Evolutionary conservation across 306 rosid species (phyloP).

Genomic region (Senna siamea): DNA sequence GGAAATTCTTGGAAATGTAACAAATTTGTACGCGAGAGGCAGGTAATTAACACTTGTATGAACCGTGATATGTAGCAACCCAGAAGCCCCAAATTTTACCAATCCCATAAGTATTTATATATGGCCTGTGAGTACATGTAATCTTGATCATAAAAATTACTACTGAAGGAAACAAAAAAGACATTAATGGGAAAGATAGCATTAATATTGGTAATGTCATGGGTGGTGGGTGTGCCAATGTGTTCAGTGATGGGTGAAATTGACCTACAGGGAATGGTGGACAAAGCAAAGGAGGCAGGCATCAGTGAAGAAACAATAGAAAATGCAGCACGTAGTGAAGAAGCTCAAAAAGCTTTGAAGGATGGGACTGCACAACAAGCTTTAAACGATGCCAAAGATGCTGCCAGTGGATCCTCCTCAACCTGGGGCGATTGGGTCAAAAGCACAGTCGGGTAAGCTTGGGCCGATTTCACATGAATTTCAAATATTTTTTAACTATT

Average conservation of each 20-base stretch:
- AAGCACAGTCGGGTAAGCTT: neutral
- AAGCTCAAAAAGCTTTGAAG: conserved; percentile 25
- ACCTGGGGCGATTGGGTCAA: conserved; percentile 33
- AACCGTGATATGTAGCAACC: neutral
- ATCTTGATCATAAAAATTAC: neutral
- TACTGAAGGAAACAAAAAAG: no score
- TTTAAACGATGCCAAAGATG: conserved; percentile 8
- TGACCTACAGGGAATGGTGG: conserved; percentile 20
- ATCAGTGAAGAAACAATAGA: conserved; percentile 15
- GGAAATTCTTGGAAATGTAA: neutral
- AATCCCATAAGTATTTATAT: neutral
- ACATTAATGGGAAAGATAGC: conserved; percentile 13
- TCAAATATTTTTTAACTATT: no score
- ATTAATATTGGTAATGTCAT: conserved; percentile 11
- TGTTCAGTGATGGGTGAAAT: conserved; percentile 29
- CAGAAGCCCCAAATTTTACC: neutral
- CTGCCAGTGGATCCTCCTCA: neutral
- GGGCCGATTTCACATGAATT: no score
- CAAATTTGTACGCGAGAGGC: conserved; percentile 16
- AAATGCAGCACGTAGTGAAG: neutral
- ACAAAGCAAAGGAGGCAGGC: conserved; percentile 36
- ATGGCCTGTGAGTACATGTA: conserved; percentile 3
- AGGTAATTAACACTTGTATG: conserved; percentile 31
- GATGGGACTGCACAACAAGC: conserved; percentile 19
- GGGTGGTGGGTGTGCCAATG: no score